Base-by-base conservation (phyloP, 2,329 filamentous ascomycete genomes). In the Aspergillus thermomutatus region DNA sequence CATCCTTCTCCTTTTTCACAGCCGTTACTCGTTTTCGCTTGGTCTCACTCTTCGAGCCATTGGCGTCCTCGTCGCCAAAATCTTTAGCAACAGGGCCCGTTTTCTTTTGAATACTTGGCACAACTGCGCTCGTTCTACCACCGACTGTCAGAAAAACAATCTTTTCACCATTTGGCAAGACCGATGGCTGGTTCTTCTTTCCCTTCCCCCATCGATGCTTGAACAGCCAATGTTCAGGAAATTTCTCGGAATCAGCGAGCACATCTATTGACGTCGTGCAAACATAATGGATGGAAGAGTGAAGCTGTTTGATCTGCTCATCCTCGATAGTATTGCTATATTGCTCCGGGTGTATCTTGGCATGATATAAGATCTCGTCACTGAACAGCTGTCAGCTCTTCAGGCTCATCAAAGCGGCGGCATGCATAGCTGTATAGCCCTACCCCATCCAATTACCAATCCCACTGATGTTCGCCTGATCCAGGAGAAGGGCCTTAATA, bases 381-480 rank as follows among this genome's bases (percentile, higher is more conserved):
- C 83, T 82, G 52, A 25, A 41, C 26, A 43, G 10, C 7, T 23
- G 53, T 66, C 26, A 63, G 53, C 43, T 23, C 55, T 11, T 50
- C 7, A 17, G 10, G 26, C 25, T 34, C 28, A 40, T 49, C 2
- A 19, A 9, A n/a, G n/a, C 5, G 17, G 2, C 8, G 8, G n/a
- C 28, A 3, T 26, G 10, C 1, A 5, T 7, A 8, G 53, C 4
- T 37, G 71, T 37, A 14, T 17, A 37, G 14, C 5, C 80, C 62
- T 73, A 84, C 76, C 88, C 92, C 53, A 99, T 93, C 93, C 93
- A 99, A 70, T 97, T 97, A 0, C 94, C 94, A 60, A 99, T 90
- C 7, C 94, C 94, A 67, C 90, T 94, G 59, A 97, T 89, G 70
- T 89, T 89, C 19, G 86, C 82, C 74, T 99, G 94, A 69, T 97